Percentiles rank a stretch among this genome's conserved stretches.
phyloP scores from a whole-genome alignment of 768 basidiomycete species.

The Podaxis rugospora region DNA sequence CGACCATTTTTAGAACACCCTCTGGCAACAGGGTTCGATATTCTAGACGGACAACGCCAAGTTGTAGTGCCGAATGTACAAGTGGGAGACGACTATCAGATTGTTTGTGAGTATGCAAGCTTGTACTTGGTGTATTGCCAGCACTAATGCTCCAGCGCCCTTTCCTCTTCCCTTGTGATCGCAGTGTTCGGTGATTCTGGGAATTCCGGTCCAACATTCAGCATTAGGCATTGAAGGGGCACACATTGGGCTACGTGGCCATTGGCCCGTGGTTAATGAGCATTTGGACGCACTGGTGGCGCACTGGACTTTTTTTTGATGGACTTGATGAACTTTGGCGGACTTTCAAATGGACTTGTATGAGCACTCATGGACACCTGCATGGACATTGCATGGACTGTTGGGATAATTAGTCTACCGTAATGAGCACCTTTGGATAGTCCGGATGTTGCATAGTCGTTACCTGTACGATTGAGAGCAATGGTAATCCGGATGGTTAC shows the following conservation, averaged over 20 bases:
- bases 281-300: not conserved
- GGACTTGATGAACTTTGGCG: not conserved
- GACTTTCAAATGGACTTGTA: not conserved
- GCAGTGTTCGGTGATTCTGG: slow-evolving; percentile 36
- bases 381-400: not conserved
- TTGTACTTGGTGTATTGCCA: not conserved
- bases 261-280: not conserved
- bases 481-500: too few relatives aligned
- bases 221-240: slow-evolving; percentile 1
- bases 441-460: too few relatives aligned
- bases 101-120: slow-evolving; percentile 23
- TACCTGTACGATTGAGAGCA: too few relatives aligned
- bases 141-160: not conserved
- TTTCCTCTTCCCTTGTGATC: not conserved
- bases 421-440: not conserved
- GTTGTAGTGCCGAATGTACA: slow-evolving; percentile 25
- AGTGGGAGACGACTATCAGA: slow-evolving; percentile 23
- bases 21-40: slow-evolving; percentile 21
- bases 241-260: not conserved
- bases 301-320: not conserved
- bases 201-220: slow-evolving; percentile 28
- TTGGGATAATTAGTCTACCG: too few relatives aligned
- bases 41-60: slow-evolving; percentile 20
- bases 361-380: too few relatives aligned
- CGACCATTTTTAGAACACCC: slow-evolving; percentile 14